These are phyloP conservation scores for Lentinus tigrinus DNA, from an alignment of 768 basidiomycete genomes.

Conservation along the genomic window DNA sequence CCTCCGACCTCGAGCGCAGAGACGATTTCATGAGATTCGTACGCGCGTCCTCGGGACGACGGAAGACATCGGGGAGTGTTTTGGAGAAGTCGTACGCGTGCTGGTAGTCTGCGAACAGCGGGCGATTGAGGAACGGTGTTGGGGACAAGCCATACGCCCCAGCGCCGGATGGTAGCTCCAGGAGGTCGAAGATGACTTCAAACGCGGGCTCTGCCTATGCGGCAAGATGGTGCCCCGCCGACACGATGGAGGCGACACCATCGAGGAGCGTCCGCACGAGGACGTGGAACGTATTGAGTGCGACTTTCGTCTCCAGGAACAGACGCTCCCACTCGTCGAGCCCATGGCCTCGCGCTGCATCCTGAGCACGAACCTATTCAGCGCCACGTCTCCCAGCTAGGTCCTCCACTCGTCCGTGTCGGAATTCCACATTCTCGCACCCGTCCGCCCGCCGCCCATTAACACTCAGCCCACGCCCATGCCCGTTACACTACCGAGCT, in stretches of 20 bases:
- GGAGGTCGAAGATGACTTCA: constrained; percentile 56
- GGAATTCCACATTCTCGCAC: too few relatives aligned
- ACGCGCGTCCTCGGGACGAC: constrained; percentile 52
- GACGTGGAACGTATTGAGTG: constrained; percentile 67
- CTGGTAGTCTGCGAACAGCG: constrained; percentile 73
- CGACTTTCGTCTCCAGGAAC: constrained; percentile 73
- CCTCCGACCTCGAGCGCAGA: constrained; percentile 38
- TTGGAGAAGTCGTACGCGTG: constrained; percentile 58
- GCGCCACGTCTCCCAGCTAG: too few relatives aligned
- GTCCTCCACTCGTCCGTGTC: too few relatives aligned
- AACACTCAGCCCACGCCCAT: too few relatives aligned
- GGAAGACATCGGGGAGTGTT: constrained; percentile 46
- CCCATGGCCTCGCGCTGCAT: constrained; percentile 16
- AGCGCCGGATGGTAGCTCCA: constrained; percentile 42
- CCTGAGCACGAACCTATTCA: too few relatives aligned
- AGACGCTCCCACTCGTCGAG: constrained; percentile 68
- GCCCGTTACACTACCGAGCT: too few relatives aligned
- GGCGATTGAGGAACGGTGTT: constrained; percentile 56
- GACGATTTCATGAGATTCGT: constrained; percentile 55
- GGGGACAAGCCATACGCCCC: constrained; percentile 7
- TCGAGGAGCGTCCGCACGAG: constrained; percentile 48
- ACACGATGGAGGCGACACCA: constrained; percentile 37
- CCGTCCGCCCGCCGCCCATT: background rate
- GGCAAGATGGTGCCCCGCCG: constrained; percentile 43
- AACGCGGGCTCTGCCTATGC: constrained; percentile 53